Percentiles rank a stretch among this genome's conserved stretches.
These are phyloP conservation scores for Ophiostoma piceae DNA, from an alignment of 2,329 filamentous ascomycete genomes.

Conservation along the genomic window DNA sequence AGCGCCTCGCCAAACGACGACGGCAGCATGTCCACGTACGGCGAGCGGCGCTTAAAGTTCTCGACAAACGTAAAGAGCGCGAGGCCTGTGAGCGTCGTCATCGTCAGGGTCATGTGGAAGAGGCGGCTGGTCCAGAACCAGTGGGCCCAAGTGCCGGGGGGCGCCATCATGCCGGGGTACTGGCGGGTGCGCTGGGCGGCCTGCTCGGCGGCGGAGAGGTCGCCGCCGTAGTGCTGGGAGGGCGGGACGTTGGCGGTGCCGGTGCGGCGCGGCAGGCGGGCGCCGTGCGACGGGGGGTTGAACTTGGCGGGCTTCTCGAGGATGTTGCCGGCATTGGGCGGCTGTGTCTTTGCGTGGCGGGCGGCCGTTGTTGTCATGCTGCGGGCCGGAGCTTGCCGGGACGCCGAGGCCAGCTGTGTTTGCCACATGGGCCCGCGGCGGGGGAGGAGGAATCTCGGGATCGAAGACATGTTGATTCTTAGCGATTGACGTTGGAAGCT, in stretches of 20 bases:
- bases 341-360: slow-evolving; percentile 19
- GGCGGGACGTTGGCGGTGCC: slow-evolving; percentile 34
- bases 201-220: slow-evolving; percentile 60
- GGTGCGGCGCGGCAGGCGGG: slow-evolving; percentile 56
- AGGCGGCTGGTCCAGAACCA: slow-evolving; percentile 74
- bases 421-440: slow-evolving; percentile 55
- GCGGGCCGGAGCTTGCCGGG: neutral
- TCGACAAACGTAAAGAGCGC: slow-evolving; percentile 67
- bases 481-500: neutral
- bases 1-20: slow-evolving; percentile 59
- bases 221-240: slow-evolving; percentile 69
- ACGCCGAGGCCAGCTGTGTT: slow-evolving; percentile 23
- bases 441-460: slow-evolving; percentile 65
- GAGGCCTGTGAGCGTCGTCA: slow-evolving; percentile 53
- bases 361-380: slow-evolving; percentile 19
- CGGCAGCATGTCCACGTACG: slow-evolving; percentile 74
- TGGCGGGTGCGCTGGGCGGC: slow-evolving; percentile 61
- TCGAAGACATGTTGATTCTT: slow-evolving; percentile 40
- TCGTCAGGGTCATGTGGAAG: slow-evolving; percentile 76
- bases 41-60: slow-evolving; percentile 74
- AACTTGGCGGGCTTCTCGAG: slow-evolving; percentile 86
- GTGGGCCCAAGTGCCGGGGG: slow-evolving; percentile 72
- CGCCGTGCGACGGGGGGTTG: slow-evolving; percentile 83
- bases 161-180: slow-evolving; percentile 87
- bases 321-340: slow-evolving; percentile 38